phyloP scores from a whole-genome alignment of 192 early-diverging fungal species.

The Gamsiella multidivaricata region DNA sequence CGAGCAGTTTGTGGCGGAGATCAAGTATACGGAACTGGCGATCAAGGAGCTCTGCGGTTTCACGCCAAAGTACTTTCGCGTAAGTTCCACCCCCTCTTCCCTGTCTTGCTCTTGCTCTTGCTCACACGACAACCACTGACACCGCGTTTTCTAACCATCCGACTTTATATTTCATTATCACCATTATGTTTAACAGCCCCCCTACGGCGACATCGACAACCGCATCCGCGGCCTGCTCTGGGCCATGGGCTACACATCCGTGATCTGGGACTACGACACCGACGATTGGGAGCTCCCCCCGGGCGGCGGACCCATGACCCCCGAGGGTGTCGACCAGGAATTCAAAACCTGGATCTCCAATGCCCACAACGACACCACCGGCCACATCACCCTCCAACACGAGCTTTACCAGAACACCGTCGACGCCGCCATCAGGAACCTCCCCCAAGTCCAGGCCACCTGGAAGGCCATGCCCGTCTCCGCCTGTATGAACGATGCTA shows the following conservation, averaged over 20 bases:
- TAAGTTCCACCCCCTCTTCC: constrained; percentile 9
- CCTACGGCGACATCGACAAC: constrained; percentile 38
- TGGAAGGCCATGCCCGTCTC: constrained; percentile 52
- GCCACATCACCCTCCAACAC: constrained; percentile 60
- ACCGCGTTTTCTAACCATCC: too few relatives aligned
- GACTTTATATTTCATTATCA: too few relatives aligned
- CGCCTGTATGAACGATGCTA: constrained; percentile 38
- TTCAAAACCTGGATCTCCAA: constrained; percentile 49
- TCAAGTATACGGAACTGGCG: constrained; percentile 70
- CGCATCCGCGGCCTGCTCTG: constrained; percentile 38
- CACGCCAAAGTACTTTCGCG: constrained; percentile 62
- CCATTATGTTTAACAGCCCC: too few relatives aligned
- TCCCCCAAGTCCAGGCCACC: constrained; percentile 50
- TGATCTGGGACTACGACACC: constrained; percentile 67
- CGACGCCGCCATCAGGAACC: constrained; percentile 53
- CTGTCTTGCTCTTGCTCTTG: neutral
- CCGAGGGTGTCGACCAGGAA: constrained; percentile 33
- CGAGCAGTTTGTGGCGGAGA: constrained; percentile 74
- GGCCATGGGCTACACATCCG: constrained; percentile 55
- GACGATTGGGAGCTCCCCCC: constrained; percentile 60
- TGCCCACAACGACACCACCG: constrained; percentile 50
- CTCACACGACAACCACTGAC: too few relatives aligned
- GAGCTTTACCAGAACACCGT: constrained; percentile 59
- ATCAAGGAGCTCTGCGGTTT: constrained; percentile 65
- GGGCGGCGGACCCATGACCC: constrained; percentile 19